Percentiles rank a stretch among this genome's conserved stretches.
Conservation (phyloP, 148 eudicot species). For the Vaccinium macrocarpon region DNA sequence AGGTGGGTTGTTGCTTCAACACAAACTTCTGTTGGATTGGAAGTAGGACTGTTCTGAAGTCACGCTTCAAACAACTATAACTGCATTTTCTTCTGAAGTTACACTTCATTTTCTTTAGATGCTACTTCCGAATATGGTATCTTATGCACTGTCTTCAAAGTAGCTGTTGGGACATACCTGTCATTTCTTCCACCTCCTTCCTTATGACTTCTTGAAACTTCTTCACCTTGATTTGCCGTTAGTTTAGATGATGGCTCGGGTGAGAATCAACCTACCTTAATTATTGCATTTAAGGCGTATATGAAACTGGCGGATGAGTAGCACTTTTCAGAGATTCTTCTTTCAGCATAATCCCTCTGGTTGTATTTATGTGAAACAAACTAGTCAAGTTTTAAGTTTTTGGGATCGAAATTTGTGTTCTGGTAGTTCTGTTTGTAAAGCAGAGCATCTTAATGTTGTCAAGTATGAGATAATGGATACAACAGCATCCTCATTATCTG, state of each 20-base stretch:
- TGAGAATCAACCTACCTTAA: neutral
- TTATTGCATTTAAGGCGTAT: neutral
- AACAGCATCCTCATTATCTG: neutral
- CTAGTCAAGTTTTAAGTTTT: neutral
- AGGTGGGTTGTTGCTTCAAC: slow-evolving; percentile 45
- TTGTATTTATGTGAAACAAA: neutral
- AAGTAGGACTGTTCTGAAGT: neutral
- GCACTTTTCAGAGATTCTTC: neutral
- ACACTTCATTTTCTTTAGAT: neutral
- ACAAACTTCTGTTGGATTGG: neutral
- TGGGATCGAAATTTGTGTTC: neutral
- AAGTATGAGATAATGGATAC: neutral
- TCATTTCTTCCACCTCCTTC: slow-evolving; percentile 3
- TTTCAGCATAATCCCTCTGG: neutral
- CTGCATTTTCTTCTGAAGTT: neutral
- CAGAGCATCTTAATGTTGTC: neutral
- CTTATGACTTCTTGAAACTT: neutral
- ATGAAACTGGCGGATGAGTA: neutral
- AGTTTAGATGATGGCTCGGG: neutral
- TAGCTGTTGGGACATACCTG: neutral
- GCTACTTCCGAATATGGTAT: neutral
- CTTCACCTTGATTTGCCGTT: neutral
- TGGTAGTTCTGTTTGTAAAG: neutral
- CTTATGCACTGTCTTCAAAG: neutral
- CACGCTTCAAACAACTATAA: neutral